Evolutionary conservation across 805 yeast genomes (phyloP).

Genomic region (Metschnikowia borealis): DNA sequence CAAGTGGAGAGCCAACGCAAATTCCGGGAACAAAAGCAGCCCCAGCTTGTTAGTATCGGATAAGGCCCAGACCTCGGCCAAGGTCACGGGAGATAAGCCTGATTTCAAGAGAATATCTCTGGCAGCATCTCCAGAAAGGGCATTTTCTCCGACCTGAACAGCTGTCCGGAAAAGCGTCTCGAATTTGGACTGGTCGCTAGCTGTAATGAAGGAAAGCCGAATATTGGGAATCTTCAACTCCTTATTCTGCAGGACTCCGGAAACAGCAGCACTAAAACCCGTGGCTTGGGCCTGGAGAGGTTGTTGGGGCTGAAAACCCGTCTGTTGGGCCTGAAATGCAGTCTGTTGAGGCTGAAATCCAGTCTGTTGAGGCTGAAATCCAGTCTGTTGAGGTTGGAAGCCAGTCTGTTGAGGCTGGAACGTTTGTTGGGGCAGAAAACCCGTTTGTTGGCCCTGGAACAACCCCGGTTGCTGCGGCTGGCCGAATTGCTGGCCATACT

Average conservation of each 20-base stretch:
- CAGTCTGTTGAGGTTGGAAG: slow-evolving; percentile 32
- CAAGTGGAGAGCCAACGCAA: slow-evolving; percentile 85
- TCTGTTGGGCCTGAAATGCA: slow-evolving; percentile 22
- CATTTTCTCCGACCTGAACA: slow-evolving; percentile 64
- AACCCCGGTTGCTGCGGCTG: slow-evolving; percentile 16
- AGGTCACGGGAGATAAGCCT: slow-evolving; percentile 64
- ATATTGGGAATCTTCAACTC: slow-evolving; percentile 67
- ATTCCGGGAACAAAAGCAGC: slow-evolving; percentile 83
- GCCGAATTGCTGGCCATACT: slow-evolving; percentile 9
- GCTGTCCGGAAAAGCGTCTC: slow-evolving; percentile 80
- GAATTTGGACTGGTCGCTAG: slow-evolving; percentile 80
- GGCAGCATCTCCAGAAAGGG: slow-evolving; percentile 70
- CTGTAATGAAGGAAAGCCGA: slow-evolving; percentile 79
- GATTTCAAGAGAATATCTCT: slow-evolving; percentile 77
- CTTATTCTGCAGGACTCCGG: slow-evolving; percentile 48
- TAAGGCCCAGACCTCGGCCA: slow-evolving; percentile 86
- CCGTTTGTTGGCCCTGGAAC: slow-evolving; percentile 32
- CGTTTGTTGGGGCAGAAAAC: slow-evolving; percentile 22
- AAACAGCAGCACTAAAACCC: slow-evolving; percentile 39
- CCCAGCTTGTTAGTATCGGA: slow-evolving; percentile 90
- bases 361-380: slow-evolving; percentile 28
- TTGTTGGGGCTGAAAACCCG: slow-evolving; percentile 10
- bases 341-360: slow-evolving; percentile 31
- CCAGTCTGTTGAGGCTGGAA: slow-evolving; percentile 32
- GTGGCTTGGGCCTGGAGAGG: slow-evolving; percentile 42